phyloP scores from a whole-genome alignment of 2,329 filamentous ascomycete species.

The Colletotrichum filicis region DNA sequence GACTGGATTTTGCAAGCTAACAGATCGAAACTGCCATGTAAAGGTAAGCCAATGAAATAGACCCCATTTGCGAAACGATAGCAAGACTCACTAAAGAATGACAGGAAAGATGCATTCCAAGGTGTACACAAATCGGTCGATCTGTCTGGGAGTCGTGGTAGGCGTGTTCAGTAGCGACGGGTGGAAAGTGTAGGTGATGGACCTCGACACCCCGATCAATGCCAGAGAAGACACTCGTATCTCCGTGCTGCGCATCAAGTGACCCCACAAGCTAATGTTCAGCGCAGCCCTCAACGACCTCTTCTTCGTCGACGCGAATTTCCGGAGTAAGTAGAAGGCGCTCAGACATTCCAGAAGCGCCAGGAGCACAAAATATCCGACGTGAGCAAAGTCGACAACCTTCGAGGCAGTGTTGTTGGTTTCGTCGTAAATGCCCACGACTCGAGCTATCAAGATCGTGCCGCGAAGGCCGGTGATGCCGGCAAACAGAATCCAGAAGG shows the following conservation, averaged over 20 bases:
- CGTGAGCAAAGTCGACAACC: not conserved
- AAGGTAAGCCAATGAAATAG: not conserved
- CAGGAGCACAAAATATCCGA: not conserved
- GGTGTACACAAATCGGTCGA: not conserved
- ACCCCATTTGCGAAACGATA: no score
- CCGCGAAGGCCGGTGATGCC: not conserved
- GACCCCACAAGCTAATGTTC: not conserved
- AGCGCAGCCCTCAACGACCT: not conserved
- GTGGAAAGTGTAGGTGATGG: not conserved
- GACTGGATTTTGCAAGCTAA: not conserved
- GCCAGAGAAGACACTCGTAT: not conserved
- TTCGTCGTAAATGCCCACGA: not conserved
- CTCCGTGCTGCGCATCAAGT: not conserved
- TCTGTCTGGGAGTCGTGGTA: not conserved
- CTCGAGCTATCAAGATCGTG: not conserved
- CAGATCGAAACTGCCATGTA: not conserved
- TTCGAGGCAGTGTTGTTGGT: not conserved
- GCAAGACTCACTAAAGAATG: not conserved
- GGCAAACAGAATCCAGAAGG: not conserved
- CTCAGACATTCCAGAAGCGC: not conserved
- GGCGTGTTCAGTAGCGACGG: not conserved
- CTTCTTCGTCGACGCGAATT: not conserved
- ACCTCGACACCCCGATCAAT: not conserved
- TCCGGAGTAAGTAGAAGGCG: not conserved
- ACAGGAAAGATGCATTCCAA: not conserved